Evolutionary conservation across 2,329 filamentous ascomycete species (phyloP).

Genomic region (Colletotrichum sp.): DNA sequence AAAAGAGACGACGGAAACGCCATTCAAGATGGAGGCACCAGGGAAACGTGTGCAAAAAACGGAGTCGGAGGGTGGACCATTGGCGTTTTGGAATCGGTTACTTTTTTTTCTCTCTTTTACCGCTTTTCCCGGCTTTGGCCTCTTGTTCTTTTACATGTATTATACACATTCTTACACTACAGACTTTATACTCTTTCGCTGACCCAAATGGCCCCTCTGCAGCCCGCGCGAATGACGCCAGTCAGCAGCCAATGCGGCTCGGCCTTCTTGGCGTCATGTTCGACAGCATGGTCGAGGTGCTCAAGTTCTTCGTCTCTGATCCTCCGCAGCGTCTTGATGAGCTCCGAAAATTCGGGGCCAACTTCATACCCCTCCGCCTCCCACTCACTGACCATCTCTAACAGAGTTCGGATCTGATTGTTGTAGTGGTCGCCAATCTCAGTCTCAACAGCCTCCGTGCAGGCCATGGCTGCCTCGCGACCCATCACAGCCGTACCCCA

Average conservation of each 20-base stretch:
- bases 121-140: conserved; percentile 2
- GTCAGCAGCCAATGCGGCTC: conserved; percentile 89
- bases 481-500: conserved; percentile 92
- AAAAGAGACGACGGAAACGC: background rate
- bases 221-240: conserved; percentile 86
- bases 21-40: background rate
- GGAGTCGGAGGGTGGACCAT: background rate
- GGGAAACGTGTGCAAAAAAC: background rate
- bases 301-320: conserved; percentile 97
- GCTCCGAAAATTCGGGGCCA: conserved; percentile 75
- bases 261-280: conserved; percentile 90
- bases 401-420: conserved; percentile 80
- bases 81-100: background rate
- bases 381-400: conserved; percentile 82
- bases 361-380: conserved; percentile 80
- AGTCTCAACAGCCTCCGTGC: conserved; percentile 97
- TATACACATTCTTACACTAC: conserved; percentile 22
- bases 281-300: conserved; percentile 93
- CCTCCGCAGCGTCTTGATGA: conserved; percentile 76
- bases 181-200: conserved; percentile 69
- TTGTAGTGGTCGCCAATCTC: conserved; percentile 98
- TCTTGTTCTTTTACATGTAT: conserved; percentile 18
- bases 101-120: background rate
- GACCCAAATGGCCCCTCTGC: conserved; percentile 90
- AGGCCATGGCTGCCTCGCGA: conserved; percentile 95